A percentile compares a stretch with the other conserved stretches of the same genome.
phyloP scores from a whole-genome alignment of 768 basidiomycete species.

The Russula brevipes region DNA sequence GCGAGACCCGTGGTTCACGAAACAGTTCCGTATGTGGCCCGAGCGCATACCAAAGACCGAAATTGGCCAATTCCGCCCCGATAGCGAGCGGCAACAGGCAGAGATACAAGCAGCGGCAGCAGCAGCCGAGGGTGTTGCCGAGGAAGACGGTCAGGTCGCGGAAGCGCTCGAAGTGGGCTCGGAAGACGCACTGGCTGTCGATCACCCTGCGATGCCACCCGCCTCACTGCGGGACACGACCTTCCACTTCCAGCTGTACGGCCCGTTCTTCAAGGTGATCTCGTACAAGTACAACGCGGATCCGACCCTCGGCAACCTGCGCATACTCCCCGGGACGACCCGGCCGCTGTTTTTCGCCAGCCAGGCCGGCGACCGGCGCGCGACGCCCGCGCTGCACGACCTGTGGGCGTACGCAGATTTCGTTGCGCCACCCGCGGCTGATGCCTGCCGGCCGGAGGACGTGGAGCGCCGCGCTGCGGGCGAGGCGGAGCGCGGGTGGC shows the following conservation, averaged over 20 bases:
- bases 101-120: conserved; percentile 10
- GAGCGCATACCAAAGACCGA: conserved; percentile 20
- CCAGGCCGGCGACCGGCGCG: conserved; percentile 15
- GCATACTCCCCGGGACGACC: conserved; percentile 18
- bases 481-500: conserved; percentile 24
- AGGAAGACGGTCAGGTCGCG: conserved; percentile 15
- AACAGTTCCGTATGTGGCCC: conserved; percentile 22
- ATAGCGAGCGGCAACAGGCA: conserved; percentile 12
- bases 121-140: not conserved
- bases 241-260: conserved; percentile 25
- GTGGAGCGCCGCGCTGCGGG: conserved; percentile 19
- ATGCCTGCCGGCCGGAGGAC: conserved; percentile 21
- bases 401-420: conserved; percentile 23
- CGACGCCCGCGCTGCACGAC: conserved; percentile 15
- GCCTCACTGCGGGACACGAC: conserved; percentile 19
- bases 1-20: conserved; percentile 18
- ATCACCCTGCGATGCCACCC: not conserved
- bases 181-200: conserved; percentile 2
- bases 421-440: conserved; percentile 7
- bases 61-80: conserved; percentile 12
- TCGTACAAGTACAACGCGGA: conserved; percentile 18
- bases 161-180: not conserved
- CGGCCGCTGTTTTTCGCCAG: conserved; percentile 16
- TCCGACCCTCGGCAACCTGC: conserved; percentile 4
- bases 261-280: conserved; percentile 21